Evolutionary conservation across 805 yeast genomes (phyloP).

Genomic region (Schizosaccharomyces lindneri): DNA sequence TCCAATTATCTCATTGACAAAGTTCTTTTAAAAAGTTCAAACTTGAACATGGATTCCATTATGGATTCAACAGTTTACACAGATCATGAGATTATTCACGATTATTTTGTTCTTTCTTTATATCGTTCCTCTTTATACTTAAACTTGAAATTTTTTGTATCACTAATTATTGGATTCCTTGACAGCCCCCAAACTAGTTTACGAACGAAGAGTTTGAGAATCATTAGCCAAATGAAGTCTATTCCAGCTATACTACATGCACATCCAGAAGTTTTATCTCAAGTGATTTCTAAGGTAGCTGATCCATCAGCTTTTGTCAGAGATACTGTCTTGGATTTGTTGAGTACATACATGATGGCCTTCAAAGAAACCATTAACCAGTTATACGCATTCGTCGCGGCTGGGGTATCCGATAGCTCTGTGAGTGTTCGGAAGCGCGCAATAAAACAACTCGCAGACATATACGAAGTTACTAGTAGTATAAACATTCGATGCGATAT

Average conservation of each 20-base stretch:
- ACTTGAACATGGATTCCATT: neutral
- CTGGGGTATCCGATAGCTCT: neutral
- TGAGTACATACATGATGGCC: neutral
- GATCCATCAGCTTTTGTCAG: neutral
- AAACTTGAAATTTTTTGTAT: neutral
- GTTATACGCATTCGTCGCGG: neutral
- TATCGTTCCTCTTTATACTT: neutral
- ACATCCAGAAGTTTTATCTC: constrained; percentile 66
- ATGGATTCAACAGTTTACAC: neutral
- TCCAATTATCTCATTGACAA: neutral
- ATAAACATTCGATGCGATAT: neutral
- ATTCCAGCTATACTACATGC: constrained; percentile 98
- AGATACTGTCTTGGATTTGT: neutral
- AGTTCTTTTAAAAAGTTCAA: no score
- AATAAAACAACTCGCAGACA: neutral
- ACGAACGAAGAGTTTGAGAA: neutral
- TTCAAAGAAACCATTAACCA: neutral
- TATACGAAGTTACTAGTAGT: neutral
- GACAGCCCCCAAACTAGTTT: neutral
- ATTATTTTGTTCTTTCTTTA: neutral
- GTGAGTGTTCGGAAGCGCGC: neutral
- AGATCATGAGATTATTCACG: neutral
- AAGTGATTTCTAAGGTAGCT: neutral
- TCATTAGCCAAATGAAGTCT: constrained; percentile 27
- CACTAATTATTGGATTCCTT: neutral